Percentiles rank a stretch among this genome's conserved stretches.
phyloP scores from a whole-genome alignment of 1,284 basidiomycete species.

The Uromyces viciae-fabae region DNA sequence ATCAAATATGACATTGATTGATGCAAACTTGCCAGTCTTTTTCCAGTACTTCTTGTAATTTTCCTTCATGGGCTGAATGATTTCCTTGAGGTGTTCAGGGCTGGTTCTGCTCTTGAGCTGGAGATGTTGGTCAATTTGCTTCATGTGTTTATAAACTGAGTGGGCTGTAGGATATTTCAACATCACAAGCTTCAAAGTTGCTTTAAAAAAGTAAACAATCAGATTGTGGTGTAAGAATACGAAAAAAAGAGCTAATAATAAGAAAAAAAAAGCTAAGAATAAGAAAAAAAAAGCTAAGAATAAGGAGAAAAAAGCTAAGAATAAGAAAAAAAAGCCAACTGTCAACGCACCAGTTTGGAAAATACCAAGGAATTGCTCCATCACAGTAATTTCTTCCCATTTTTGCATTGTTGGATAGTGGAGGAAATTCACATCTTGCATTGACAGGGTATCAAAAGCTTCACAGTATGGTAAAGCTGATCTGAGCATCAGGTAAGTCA shows the following conservation, averaged over 20 bases:
- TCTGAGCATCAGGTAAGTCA: not conserved
- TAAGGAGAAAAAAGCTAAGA: not conserved
- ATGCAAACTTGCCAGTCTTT: not conserved
- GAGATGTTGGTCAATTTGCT: not conserved
- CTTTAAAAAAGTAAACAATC: too few relatives aligned
- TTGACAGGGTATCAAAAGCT: not conserved
- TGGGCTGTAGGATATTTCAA: not conserved
- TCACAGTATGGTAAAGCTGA: not conserved
- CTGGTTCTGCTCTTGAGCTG: not conserved
- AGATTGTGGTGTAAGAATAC: too few relatives aligned
- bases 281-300: too few relatives aligned
- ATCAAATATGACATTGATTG: not conserved
- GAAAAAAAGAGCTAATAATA: too few relatives aligned
- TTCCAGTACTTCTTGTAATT: not conserved
- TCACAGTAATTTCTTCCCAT: not conserved
- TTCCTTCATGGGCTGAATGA: not conserved
- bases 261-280: too few relatives aligned
- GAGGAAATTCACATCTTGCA: not conserved
- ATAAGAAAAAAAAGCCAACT: not conserved
- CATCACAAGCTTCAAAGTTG: not conserved
- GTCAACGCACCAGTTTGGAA: not conserved
- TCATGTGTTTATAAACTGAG: not conserved
- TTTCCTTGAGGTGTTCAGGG: not conserved
- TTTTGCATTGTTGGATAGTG: not conserved
- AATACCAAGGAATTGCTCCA: not conserved